Evolutionary conservation across 108 stramenopile species (phyloP), one percentile per base, ranked within the genome.

Genomic region (Stephanodiscus minutulus): DNA sequence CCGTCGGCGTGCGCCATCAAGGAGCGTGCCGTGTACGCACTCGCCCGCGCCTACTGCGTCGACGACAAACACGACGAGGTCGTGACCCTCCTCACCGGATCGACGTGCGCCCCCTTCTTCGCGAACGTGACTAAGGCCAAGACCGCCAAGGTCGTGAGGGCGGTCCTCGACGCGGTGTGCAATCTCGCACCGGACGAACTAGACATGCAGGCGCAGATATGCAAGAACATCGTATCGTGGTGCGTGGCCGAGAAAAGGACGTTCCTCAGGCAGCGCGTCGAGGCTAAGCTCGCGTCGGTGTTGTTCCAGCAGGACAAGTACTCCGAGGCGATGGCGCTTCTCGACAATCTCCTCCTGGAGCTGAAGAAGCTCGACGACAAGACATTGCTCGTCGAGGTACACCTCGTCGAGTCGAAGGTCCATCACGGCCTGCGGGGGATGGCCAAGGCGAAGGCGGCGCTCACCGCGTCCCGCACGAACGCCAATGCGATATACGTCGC

Each of bases 301-400:
- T 82, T 95, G 24, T 88, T 91, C 76, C 86, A 79, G 37, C 95
- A 90, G 60, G 88, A 85, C 43, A 65, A 84, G 54, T 97, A 92
- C 83, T 80, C 70, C n/a, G 87, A 89, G 31, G 97, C 98, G 1
- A 73, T 97, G 15, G 56, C 88, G 35, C 75, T 99, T 63, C 79
- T 96, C 68, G 91, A 94, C 70, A 77, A 71, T 44, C 84, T 99
- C 54, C 84, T 98, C 24, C 41, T 75, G n/a, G 99, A 99, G 75
- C 83, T 99, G 41, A 98, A 98, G 81, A 96, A 98, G 74, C 82
- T 99, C 61, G 99, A 99, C 75, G 99, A 99, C 91, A 99, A 99
- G 82, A 95, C 95, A 71, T 76, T 99, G 9, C 82, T 99, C 58
- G 97, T 98, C 5, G 99, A 99, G 73, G 94, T 94, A 15, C 98